Conservation (phyloP, 805 yeast genomes). For the Sungouiozyma ichnusensis region DNA sequence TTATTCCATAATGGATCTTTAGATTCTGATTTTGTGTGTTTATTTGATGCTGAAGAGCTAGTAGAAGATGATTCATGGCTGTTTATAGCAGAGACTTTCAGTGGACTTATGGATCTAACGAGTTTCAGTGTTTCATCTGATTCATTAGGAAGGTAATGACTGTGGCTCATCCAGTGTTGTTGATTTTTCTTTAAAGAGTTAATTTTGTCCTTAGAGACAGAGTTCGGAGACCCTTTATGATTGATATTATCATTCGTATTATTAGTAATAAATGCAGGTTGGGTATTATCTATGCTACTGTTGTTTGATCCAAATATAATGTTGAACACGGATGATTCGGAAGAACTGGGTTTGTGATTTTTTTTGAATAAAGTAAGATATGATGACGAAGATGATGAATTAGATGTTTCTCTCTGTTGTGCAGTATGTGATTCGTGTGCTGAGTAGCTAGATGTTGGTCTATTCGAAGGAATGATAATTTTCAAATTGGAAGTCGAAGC, state of each 20-base stretch:
- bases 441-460: constrained; percentile 19
- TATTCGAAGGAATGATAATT: constrained; percentile 1
- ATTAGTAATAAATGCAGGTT: not conserved
- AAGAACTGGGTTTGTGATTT: constrained; percentile 53
- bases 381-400: constrained; percentile 24
- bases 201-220: not conserved
- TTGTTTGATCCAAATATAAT: constrained; percentile 27
- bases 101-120: not conserved
- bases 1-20: constrained; percentile 23
- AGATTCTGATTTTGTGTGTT: constrained; percentile 15
- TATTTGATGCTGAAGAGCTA: not conserved
- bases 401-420: constrained; percentile 5
- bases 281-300: constrained; percentile 5
- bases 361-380: constrained; percentile 45
- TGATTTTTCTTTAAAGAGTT: not conserved
- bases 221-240: not conserved
- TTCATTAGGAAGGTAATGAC: not conserved
- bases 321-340: constrained; percentile 40
- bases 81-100: not conserved
- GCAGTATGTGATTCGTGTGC: constrained; percentile 21
- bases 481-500: not conserved
- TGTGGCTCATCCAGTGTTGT: not conserved
- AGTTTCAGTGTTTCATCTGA: not conserved
- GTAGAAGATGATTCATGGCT: not conserved
- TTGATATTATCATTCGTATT: not conserved